These are phyloP conservation scores for Fusarium chlamydosporum DNA, from an alignment of 2,329 filamentous ascomycete species.

Conservation along the genomic window DNA sequence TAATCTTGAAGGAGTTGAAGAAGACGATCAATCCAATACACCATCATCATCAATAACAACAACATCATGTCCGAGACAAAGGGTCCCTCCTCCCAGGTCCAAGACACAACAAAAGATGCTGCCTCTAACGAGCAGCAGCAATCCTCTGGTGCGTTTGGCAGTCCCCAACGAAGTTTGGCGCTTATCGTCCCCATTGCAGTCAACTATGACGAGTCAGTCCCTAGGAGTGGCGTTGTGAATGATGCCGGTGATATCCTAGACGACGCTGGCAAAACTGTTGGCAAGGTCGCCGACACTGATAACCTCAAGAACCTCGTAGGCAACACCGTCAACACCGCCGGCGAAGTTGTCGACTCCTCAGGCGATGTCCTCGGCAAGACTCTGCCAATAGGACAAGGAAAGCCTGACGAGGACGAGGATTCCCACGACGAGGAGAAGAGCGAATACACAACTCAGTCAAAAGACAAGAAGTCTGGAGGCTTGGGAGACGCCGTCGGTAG, in stretches of 20 bases:
- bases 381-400: slow-evolving; percentile 50
- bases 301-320: slow-evolving; percentile 60
- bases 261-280: slow-evolving; percentile 60
- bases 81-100: slow-evolving; percentile 52
- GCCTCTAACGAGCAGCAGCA: slow-evolving; percentile 47
- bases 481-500: slow-evolving; percentile 44
- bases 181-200: slow-evolving; percentile 51
- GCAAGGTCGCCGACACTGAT: slow-evolving; percentile 58
- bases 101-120: slow-evolving; percentile 52
- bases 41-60: slow-evolving; percentile 1
- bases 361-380: slow-evolving; percentile 62
- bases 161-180: slow-evolving; percentile 44
- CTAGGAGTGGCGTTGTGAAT: slow-evolving; percentile 60
- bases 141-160: slow-evolving; percentile 52
- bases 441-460: slow-evolving; percentile 58
- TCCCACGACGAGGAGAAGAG: slow-evolving; percentile 51
- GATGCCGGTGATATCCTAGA: slow-evolving; percentile 63
- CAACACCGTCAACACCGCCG: slow-evolving; percentile 56
- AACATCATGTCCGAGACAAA: slow-evolving; percentile 23
- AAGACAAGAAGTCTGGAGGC: slow-evolving; percentile 53
- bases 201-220: slow-evolving; percentile 50
- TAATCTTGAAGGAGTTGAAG: slow-evolving; percentile 34
- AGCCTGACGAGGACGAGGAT: slow-evolving; percentile 47
- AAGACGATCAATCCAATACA: slow-evolving; percentile 7
- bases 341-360: slow-evolving; percentile 55